Evolutionary conservation across 805 yeast genomes (phyloP), one percentile per base, ranked within the genome.

Genomic region (Cyberlindnera maritima): DNA sequence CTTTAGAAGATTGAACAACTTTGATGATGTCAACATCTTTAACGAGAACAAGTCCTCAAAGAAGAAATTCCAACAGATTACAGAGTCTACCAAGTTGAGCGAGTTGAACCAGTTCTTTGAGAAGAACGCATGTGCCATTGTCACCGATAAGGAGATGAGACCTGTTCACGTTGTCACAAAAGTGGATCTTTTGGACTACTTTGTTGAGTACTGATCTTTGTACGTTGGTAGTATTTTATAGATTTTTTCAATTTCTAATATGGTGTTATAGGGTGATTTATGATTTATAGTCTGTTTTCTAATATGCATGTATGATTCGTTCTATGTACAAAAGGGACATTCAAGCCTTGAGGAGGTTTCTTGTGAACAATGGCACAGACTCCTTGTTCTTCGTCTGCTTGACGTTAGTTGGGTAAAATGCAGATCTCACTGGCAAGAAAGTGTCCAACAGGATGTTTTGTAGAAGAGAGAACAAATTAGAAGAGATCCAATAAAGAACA

Each of bases 131-230:
- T 81, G 87, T 55, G 96, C 94, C 32, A 79, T 88, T 58, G 86
- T 88, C 48, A 87, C 95, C 39, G 91, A 85, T 59, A 69, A 67
- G 5, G 81, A 82, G 35, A 72, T 76, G 61, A 83, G 77, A 60
- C 94, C 96, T 41, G 75, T 86, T 39, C 92, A 88, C 65, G 83
- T 88, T 49, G 96, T 87, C 48, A 88, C 96, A 50, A 88, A 88
- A 74, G 92, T 88, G 61, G 96, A 88, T 66, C 74, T 88, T 64
- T 73, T 88, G 58, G 77, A 85, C 50, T 72, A 69, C 55, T 63
- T 71, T 32, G 53, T 59, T 28, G 59, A 31, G 10, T 46, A 56
- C 35, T 47, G 19, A 39, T 23, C 4, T n/a, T 3, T 17, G 9
- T 21, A 21, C 5, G 25, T 21, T 6, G 9, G 25, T 5, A 21